Evolutionary conservation across 768 basidiomycete species (phyloP), one percentile per base, ranked within the genome.

Genomic region (Auricularia auricula-judae): DNA sequence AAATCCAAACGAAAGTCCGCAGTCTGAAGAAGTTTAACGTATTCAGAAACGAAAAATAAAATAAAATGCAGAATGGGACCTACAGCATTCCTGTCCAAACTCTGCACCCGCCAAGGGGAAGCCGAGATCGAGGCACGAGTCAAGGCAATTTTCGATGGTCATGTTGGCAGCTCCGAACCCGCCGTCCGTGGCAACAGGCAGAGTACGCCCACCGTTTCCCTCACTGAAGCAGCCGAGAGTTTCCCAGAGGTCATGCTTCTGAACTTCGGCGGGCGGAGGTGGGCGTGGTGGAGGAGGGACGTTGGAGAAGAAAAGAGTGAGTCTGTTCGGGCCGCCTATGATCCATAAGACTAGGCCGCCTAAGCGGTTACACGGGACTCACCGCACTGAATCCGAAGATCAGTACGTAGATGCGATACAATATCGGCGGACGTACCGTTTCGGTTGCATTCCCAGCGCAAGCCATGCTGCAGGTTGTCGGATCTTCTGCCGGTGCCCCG

Each of bases 151-250:
- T 66, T 83, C 82, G 63, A 82, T 79, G 11, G 82, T 83, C 68
- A 83, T 76, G 21, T 75, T 70, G 14, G 80, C 81, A n/a, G 71
- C 66, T 3, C 80, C 77, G 7, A 67, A 43, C 69, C 74, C 62
- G 76, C 67, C n/a, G 35, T 63, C 58, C 29, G 68, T 68, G 2
- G 66, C 70, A 23, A 76, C 70, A 36, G 74, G 63, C 43, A 81
- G 69, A 8, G 73, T 71, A 16, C 79, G 76, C 36, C 71, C 58
- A 23, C 68, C 69, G n/a, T 68, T 53, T 23, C 72, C 71, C 64
- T 80, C 79, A 53, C 77, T 79, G 65, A 11, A 65, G 21, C 89
- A 91, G n/a, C 89, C 89, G 36, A 90, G 79, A 0, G 84, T 86
- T 4, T 75, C 71, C 88, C 89, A 91, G 35, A 80, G 76, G 3